phyloP scores from a whole-genome alignment of 208 protist species.

The Jaenimonas drosophilae region DNA sequence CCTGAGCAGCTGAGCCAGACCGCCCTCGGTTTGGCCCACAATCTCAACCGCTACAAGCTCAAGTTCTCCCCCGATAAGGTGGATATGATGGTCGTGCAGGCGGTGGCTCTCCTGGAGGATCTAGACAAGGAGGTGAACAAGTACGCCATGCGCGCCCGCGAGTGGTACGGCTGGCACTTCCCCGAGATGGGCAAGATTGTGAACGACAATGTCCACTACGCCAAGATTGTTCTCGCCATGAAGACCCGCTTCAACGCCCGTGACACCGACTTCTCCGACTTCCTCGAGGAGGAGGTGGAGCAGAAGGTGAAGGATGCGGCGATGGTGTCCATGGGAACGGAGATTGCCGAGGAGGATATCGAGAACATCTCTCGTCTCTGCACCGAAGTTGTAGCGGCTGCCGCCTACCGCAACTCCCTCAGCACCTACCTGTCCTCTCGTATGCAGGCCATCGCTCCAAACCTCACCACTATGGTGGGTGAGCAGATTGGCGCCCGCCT shows the following conservation, averaged over 20 bases:
- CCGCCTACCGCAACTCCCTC: constrained; percentile 93
- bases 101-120: constrained; percentile 98
- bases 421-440: constrained; percentile 97
- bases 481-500: constrained; percentile 97
- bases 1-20: constrained; percentile 91
- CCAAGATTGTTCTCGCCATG: constrained; percentile 89
- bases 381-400: constrained; percentile 87
- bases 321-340: constrained; percentile 99
- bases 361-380: constrained; percentile 91
- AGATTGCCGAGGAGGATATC: constrained; percentile 95
- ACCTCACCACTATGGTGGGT: constrained; percentile 97
- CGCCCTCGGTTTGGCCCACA: constrained; percentile 97
- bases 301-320: constrained; percentile 93
- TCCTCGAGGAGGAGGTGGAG: constrained; percentile 95
- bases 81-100: constrained; percentile 99
- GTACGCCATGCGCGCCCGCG: constrained; percentile 98
- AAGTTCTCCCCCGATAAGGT: constrained; percentile 99
- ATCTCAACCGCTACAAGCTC: constrained; percentile 98
- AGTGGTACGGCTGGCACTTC: constrained; percentile 99
- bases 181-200: constrained; percentile 98
- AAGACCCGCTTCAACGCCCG: constrained; percentile 88
- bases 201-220: constrained; percentile 95
- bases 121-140: constrained; percentile 99
- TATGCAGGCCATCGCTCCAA: constrained; percentile 98
- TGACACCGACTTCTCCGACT: constrained; percentile 90